Base-by-base conservation (phyloP, 805 yeast species). In the Monosporozyma solicola region DNA sequence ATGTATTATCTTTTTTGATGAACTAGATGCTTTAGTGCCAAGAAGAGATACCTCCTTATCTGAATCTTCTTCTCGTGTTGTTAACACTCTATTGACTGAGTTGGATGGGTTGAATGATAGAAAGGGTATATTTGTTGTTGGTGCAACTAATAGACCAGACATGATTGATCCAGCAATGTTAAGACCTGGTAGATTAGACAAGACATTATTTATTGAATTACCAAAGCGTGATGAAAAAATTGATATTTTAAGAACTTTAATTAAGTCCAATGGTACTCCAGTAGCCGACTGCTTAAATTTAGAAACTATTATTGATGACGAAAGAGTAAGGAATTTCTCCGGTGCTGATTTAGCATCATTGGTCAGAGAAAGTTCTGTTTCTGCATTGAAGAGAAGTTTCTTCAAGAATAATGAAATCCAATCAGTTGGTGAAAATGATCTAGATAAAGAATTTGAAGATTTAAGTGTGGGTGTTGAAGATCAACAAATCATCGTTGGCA, bases 81-180 rank as follows among this genome's bases (percentile, higher is more conserved):
- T 94, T 20, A 94, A 94, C 65, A 94, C 99, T 0, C 72, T 94
- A 37, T 79, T 94, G 59, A 94, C 99, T 0, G 99, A 94, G 66
- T 75, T 94, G 41, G 99, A 94, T 71, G 99, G 99, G 1, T 76
- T 92, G 53, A 91, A 89, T 60, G 97, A 92, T 59, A 76, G 98
- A 60, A 80, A 85, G 55, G 98, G 98, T 2, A 88, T 92, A 2
- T 94, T 86, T 68, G 98, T 92, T 3, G 81, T 92, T 59, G 98
- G 97, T 31, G 99, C 99, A 1, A 92, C 99, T 0, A 92, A 92
- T 63, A 79, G 99, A 66, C 98, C 98, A 0, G 99, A 92, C 67
- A 92, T 92, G 88, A 94, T 92, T 58, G 99, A 92, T 69, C 90
- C 96, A 3, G 99, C 99, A 0, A 94, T 92, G 98, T 72, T 94